Percentiles rank a stretch among this genome's conserved stretches.
These are phyloP conservation scores for Berberis vulgaris DNA, from an alignment of 164 flowering plant genomes.

Conservation along the genomic window DNA sequence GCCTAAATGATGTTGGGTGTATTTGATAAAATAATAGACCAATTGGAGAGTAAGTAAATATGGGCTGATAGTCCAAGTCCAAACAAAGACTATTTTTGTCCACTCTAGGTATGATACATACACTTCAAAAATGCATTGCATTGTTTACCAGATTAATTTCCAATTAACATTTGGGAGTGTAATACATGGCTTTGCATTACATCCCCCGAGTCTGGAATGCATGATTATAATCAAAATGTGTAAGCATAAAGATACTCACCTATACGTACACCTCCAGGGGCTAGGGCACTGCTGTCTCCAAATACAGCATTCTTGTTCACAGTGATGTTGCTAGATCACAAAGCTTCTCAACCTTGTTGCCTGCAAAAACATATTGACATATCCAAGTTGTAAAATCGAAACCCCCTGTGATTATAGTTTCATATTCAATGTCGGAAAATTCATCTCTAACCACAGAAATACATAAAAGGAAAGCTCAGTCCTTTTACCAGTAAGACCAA, in stretches of 20 bases:
- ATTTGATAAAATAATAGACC: too few relatives aligned
- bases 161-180: neutral
- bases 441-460: neutral
- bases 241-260: constrained; percentile 34
- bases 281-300: constrained; percentile 99
- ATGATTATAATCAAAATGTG: neutral
- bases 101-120: too few relatives aligned
- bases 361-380: constrained; percentile 29
- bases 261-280: constrained; percentile 96
- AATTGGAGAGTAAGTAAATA: too few relatives aligned
- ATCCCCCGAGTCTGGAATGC: neutral
- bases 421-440: too few relatives aligned
- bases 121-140: too few relatives aligned
- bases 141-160: too few relatives aligned
- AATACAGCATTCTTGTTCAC: constrained; percentile 98
- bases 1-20: too few relatives aligned
- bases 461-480: neutral
- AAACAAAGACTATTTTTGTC: too few relatives aligned
- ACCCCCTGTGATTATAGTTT: neutral
- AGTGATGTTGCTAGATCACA: constrained; percentile 89
- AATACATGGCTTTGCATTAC: neutral
- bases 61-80: too few relatives aligned
- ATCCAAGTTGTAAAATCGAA: neutral
- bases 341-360: constrained; percentile 94
- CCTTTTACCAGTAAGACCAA: constrained; percentile 84